Percentiles rank a stretch among this genome's conserved stretches.
These are phyloP conservation scores for Backusella tarrabulga DNA, from an alignment of 192 early-diverging fungal genomes.

Conservation along the genomic window DNA sequence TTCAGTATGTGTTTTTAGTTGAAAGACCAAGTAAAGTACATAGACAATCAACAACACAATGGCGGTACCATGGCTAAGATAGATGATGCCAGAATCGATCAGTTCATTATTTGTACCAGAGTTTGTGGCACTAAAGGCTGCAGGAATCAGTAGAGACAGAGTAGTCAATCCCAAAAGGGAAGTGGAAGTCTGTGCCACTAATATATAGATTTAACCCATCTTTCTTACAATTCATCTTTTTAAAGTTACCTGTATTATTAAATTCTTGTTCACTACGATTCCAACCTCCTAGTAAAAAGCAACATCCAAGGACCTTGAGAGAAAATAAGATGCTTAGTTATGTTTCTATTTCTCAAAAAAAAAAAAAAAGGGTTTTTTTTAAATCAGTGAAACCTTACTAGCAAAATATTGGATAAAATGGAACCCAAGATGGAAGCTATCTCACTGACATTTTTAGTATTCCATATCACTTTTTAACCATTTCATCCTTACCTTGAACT, in stretches of 20 bases:
- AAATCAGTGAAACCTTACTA: constrained; percentile 47
- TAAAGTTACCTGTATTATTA: constrained; percentile 50
- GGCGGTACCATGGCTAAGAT: constrained; percentile 65
- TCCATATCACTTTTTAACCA: no score
- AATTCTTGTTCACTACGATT: constrained; percentile 64
- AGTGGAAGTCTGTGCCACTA: constrained; percentile 68
- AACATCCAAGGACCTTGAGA: constrained; percentile 64
- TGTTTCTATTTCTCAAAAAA: not conserved
- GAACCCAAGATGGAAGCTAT: constrained; percentile 81
- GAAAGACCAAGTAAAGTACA: constrained; percentile 76
- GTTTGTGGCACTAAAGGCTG: constrained; percentile 61
- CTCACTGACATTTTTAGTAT: not conserved
- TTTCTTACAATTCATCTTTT: not conserved
- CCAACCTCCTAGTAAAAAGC: constrained; percentile 82
- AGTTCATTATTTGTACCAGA: constrained; percentile 42
- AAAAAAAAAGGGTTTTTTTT: not conserved
- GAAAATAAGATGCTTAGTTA: not conserved
- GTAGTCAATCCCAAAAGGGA: constrained; percentile 64
- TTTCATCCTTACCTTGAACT: constrained; percentile 48
- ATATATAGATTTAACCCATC: not conserved
- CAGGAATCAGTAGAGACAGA: constrained; percentile 67
- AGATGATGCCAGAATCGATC: constrained; percentile 40
- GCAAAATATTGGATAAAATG: constrained; percentile 88
- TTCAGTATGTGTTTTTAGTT: constrained; percentile 82
- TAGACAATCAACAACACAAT: constrained; percentile 69